These are phyloP conservation scores for Brassica cretica DNA, from an alignment of 345 rosid species.

Conservation along the genomic window DNA sequence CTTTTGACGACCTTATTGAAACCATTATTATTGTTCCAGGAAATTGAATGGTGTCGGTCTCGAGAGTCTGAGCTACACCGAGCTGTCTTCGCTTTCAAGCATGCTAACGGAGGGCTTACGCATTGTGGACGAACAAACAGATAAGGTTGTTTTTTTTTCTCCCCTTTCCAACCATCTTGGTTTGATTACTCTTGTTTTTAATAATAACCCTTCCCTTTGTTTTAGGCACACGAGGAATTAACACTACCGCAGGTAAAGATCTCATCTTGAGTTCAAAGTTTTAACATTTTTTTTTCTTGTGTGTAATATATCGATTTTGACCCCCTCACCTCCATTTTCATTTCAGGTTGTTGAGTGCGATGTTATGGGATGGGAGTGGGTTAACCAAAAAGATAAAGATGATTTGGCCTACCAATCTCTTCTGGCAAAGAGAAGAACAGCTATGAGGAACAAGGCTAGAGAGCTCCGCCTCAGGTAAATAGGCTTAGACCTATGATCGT, in stretches of 20 bases:
- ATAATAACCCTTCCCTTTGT: neutral
- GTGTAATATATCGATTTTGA: no score
- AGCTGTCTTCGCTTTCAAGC: neutral
- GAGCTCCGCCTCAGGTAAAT: neutral
- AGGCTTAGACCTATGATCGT: neutral
- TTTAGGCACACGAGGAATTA: neutral
- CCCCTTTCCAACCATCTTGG: neutral
- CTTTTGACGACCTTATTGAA: neutral
- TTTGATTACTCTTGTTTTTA: neutral
- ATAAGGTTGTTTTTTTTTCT: no score
- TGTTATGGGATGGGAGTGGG: neutral
- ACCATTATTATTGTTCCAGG: neutral
- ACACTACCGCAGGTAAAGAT: neutral
- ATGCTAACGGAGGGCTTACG: neutral
- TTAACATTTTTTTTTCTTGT: no score
- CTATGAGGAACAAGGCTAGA: neutral
- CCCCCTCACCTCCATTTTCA: neutral
- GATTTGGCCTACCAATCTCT: neutral
- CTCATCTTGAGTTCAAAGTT: neutral
- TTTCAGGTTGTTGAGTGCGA: neutral
- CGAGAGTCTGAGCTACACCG: neutral
- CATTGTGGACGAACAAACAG: no score
- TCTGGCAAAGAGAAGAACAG: neutral
- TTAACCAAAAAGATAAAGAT: neutral
- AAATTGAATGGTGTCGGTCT: neutral